Conservation (phyloP, 441 rosid genomes). For the Metrosideros polymorpha region DNA sequence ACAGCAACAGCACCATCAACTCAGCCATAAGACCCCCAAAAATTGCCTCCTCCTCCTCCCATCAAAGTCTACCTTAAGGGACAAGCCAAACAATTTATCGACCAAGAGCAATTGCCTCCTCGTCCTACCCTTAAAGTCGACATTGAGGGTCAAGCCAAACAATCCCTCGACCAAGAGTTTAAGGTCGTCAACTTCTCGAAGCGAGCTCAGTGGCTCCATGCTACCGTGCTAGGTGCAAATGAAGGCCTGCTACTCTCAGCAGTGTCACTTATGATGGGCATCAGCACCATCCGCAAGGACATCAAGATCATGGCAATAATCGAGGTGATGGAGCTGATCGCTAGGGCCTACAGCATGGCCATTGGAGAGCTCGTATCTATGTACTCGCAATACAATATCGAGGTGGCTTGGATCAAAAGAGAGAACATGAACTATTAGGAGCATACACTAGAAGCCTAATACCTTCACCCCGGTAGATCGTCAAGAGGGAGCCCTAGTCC, state of each 20-base stretch:
- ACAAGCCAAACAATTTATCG: too few species aligned
- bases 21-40: too few species aligned
- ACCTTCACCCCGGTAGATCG: too few species aligned
- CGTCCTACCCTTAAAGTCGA: not conserved
- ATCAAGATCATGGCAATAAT: constrained; percentile 36
- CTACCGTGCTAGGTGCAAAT: too few species aligned
- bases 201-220: constrained; percentile 33
- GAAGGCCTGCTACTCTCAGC: constrained; percentile 39
- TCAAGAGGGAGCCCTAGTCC: too few species aligned
- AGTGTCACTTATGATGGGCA: constrained; percentile 51
- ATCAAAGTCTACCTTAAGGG: too few species aligned
- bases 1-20: too few species aligned
- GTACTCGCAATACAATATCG: constrained; percentile 33
- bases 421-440: too few species aligned
- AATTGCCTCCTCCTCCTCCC: too few species aligned
- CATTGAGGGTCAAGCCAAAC: too few species aligned
- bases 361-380: constrained; percentile 50
- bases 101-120: not conserved
- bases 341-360: constrained; percentile 46
- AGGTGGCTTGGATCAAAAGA: constrained; percentile 29
- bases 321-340: constrained; percentile 37
- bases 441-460: too few species aligned
- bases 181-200: not conserved
- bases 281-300: constrained; percentile 39
- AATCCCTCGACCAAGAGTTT: too few species aligned